phyloP scores from a whole-genome alignment of 2,329 filamentous ascomycete species.

The Aspergillus luchuensis region DNA sequence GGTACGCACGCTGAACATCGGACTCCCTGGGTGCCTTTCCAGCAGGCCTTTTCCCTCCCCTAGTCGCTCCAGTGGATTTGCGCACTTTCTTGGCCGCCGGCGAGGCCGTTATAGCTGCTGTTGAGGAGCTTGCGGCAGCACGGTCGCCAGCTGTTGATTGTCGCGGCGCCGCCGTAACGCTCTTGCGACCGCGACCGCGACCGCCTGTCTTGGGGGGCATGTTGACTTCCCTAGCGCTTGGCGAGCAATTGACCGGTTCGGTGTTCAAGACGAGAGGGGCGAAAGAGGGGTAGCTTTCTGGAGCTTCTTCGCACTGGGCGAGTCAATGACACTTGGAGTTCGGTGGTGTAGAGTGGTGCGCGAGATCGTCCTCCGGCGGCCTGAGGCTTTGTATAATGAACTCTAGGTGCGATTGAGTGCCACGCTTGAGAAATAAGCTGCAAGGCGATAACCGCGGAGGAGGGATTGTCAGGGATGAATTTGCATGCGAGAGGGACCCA shows the following conservation, averaged over 20 bases:
- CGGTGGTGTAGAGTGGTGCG: neutral
- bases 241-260: neutral
- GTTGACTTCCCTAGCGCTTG: conserved; percentile 4
- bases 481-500: neutral
- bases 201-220: conserved; percentile 36
- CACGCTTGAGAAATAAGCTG: neutral
- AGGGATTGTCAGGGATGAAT: neutral
- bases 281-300: neutral
- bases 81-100: conserved; percentile 15
- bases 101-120: conserved; percentile 9
- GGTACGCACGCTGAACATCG: conserved; percentile 42
- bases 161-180: conserved; percentile 6
- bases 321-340: neutral
- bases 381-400: neutral
- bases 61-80: conserved; percentile 23
- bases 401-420: neutral
- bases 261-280: neutral
- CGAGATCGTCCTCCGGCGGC: neutral
- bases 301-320: neutral
- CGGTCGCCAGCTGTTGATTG: conserved; percentile 7
- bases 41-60: conserved; percentile 26
- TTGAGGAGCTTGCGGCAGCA: conserved; percentile 20
- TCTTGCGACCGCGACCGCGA: conserved; percentile 18
- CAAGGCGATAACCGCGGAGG: neutral
- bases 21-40: conserved; percentile 24